These are phyloP conservation scores for Asclepias syriaca DNA, from an alignment of 257 asterid genomes.

Conservation along the genomic window DNA sequence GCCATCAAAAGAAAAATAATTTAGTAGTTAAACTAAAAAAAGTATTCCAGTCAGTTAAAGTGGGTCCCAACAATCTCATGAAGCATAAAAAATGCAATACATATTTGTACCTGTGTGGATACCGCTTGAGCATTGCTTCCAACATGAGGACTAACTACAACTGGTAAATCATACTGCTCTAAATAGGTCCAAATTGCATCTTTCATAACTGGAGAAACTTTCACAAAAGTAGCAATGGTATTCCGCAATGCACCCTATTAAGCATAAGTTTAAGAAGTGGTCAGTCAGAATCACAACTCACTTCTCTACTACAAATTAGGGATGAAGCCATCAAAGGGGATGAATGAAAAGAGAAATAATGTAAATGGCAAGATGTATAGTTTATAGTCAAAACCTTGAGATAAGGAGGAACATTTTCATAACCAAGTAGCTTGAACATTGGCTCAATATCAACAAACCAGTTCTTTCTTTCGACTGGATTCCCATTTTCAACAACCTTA, in stretches of 20 bases:
- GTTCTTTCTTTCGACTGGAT: conserved; percentile 69
- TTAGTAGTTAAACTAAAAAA: not conserved
- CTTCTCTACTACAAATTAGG: conserved; percentile 5
- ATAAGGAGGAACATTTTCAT: conserved; percentile 96
- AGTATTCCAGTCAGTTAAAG: not conserved
- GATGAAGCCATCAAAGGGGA: conserved; percentile 6
- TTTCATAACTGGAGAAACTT: conserved; percentile 72
- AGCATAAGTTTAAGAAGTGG: conserved; percentile 16
- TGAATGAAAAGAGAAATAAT: not conserved
- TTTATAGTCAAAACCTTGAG: conserved; percentile 58
- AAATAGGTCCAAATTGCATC: conserved; percentile 87
- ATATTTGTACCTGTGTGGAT: conserved; percentile 62
- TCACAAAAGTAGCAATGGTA: conserved; percentile 75
- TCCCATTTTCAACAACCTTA: conserved; percentile 89
- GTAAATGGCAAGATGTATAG: not conserved
- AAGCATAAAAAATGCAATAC: not conserved
- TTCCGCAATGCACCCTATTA: conserved; percentile 80
- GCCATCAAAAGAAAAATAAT: not conserved
- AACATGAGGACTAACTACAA: conserved; percentile 67
- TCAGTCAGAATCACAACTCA: conserved; percentile 25
- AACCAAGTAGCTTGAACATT: conserved; percentile 90
- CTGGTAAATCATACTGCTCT: conserved; percentile 96
- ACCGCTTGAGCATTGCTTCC: conserved; percentile 49
- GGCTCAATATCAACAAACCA: conserved; percentile 98
- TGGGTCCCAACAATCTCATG: not conserved